Base-by-base conservation (phyloP, 495 filamentous ascomycete species). In the Poronia punctata region DNA sequence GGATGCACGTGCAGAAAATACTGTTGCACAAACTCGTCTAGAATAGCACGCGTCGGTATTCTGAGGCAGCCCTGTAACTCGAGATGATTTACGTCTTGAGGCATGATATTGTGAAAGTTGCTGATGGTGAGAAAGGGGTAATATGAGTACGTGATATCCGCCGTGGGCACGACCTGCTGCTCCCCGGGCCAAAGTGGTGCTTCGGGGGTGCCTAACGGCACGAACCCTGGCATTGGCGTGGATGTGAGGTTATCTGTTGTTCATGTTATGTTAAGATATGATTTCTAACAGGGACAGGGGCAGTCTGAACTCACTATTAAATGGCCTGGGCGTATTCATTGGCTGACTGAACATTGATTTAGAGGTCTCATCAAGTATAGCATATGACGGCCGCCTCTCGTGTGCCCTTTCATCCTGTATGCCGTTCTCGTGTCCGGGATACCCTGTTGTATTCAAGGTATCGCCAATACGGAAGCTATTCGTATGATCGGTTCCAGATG, bases 1-100 rank as follows among this genome's bases (percentile, higher is more conserved):
- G 71, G 69, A 42, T 75, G 70, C 10, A 74, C 57, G 12, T 66
- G 59, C 37, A 64, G 54, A 42, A 75, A 75, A 35, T 72, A 75
- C 17, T 63, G 58, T 3, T 60, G 56, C 7, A 73, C 50, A 36
- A 75, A 68, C 16, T 68, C 64, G n/a, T 67, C 55, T 0, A 69
- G 53, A 5, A 60, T 52, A 4, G 54, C 40, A 38, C 57, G 45
- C 4, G 53, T 57, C 1, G 70, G 71, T 5, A 75, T 28, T 30
- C 53, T 57, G 3, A 72, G 55, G 37, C 66, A 71, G 5, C 63
- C 64, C 32, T 72, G 61, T 0, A 59, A 58, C 6, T 57, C 52
- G 4, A 75, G 54, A 36, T 62, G 71, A 11, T 62, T 57, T 17
- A 68, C 48, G 48, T 74, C 67, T 38, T 71, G 62, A 5, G 56